Evolutionary conservation across 345 rosid species (phyloP).

Genomic region (Kandelia obovata): DNA sequence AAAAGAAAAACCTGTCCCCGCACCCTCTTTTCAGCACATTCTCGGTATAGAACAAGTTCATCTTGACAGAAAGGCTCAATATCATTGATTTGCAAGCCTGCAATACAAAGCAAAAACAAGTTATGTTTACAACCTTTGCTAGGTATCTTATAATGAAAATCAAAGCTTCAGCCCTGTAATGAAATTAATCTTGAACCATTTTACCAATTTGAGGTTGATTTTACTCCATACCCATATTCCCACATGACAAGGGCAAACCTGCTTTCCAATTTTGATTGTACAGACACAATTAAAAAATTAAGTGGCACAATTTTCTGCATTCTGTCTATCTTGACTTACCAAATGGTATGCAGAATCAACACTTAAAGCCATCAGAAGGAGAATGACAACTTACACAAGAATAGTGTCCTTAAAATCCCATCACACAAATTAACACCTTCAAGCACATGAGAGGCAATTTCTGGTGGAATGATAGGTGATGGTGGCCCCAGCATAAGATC

Average conservation of each 20-base stretch:
- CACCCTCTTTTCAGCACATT: conserved; percentile 84
- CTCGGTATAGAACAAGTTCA: conserved; percentile 70
- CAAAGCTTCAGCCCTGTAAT: not conserved
- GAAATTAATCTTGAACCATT: not conserved
- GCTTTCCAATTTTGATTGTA: no score
- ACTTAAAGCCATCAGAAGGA: not conserved
- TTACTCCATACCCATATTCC: not conserved
- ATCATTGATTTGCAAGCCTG: conserved; percentile 85
- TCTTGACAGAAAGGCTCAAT: conserved; percentile 95
- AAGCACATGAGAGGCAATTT: conserved; percentile 63
- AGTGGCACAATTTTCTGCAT: not conserved
- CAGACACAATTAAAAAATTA: not conserved
- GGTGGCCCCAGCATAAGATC: conserved; percentile 93
- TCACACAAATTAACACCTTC: conserved; percentile 76
- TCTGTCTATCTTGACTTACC: not conserved
- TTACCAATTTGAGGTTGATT: not conserved
- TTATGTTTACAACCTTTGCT: not conserved
- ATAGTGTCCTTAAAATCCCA: conserved; percentile 74
- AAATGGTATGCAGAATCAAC: not conserved
- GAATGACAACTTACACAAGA: conserved; percentile 59
- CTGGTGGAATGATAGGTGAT: conserved; percentile 81
- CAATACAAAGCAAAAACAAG: conserved; percentile 11
- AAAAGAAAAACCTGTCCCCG: conserved; percentile 8
- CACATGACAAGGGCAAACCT: no score
- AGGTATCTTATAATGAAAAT: not conserved